Base-by-base conservation (phyloP, 768 basidiomycete genomes). In the Pulveroboletus sp. region DNA sequence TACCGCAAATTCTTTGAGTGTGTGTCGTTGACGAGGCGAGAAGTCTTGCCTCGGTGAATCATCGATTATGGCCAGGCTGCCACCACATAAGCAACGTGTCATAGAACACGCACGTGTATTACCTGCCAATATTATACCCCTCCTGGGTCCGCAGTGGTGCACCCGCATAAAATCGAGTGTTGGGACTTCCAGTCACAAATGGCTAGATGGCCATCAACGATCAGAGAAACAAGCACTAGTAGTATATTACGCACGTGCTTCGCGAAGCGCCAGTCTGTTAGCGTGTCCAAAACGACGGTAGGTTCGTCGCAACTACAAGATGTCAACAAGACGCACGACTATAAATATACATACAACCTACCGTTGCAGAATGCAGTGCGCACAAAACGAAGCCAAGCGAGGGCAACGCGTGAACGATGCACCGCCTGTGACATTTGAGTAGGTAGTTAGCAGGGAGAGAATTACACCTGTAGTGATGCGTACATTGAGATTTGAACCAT, bases 401-500 rank as follows among this genome's bases (percentile, higher is more conserved):
- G 79, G 66, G 52, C 72, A 74, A 45, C 72, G 75, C 11, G 67
- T 62, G 11, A 69, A 55, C 3, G 69, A 72, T 34, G 80, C 55
- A 2, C 83, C 81, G 25, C 75, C 79, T 80, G 52, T 40, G 35
- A 43, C 32, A 47, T 29, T n/a, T 40, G 4, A 17, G 21, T 55
- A 10, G 31, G 25, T 36, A 49, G 50, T 33, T 38, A 17, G 39
- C 11, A 41, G n/a, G 19, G 13, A 17, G 41, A 27, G 29, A 13
- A 25, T 45, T 8, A 13, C 7, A 43, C 24, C n/a, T 21, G 39
- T 38, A 39, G 41, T 36, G 40, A 47, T 41, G 65, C 79, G 66
- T 67, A 91, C 90, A 88, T 70, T 92, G 84, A 7, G 89, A 85
- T 70, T 97, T 97, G 65, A 88, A 84, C 88, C 91, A 95, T 60